A percentile compares a stretch with the other conserved stretches of the same genome.
Evolutionary conservation across 2,329 filamentous ascomycete species (phyloP).

Genomic region (Apiospora malaysiana): DNA sequence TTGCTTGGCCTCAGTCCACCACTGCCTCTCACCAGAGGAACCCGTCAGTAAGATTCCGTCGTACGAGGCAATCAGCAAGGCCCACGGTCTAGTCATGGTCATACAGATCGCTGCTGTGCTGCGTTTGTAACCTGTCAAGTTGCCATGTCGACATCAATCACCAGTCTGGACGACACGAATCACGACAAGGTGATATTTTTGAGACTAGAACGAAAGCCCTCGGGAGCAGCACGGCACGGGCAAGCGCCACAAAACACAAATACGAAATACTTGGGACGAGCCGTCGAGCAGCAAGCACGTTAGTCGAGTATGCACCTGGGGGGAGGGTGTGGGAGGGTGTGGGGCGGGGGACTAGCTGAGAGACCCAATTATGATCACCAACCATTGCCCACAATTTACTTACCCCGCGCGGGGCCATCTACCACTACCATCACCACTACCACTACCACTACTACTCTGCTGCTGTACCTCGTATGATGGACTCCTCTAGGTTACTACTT

Average conservation of each 20-base stretch:
- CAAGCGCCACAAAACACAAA: not conserved
- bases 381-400: not conserved
- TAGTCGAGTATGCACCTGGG: not conserved
- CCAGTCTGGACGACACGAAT: not conserved
- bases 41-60: not conserved
- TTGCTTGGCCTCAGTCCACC: not conserved
- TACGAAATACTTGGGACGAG: not conserved
- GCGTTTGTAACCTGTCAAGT: not conserved
- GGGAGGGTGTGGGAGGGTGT: no score
- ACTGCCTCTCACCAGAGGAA: not conserved
- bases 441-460: not conserved
- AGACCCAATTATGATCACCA: not conserved
- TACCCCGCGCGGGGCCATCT: slow-evolving; percentile 12
- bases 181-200: not conserved
- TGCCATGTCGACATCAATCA: slow-evolving; percentile 4
- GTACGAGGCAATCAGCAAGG: not conserved
- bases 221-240: not conserved
- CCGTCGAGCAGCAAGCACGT: not conserved
- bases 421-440: no score
- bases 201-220: not conserved
- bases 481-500: no score
- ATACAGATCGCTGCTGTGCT: slow-evolving; percentile 15
- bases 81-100: not conserved
- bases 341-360: not conserved
- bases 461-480: not conserved